Evolutionary conservation across 805 yeast genomes (phyloP).

Genomic region (Teunomyces atbi): DNA sequence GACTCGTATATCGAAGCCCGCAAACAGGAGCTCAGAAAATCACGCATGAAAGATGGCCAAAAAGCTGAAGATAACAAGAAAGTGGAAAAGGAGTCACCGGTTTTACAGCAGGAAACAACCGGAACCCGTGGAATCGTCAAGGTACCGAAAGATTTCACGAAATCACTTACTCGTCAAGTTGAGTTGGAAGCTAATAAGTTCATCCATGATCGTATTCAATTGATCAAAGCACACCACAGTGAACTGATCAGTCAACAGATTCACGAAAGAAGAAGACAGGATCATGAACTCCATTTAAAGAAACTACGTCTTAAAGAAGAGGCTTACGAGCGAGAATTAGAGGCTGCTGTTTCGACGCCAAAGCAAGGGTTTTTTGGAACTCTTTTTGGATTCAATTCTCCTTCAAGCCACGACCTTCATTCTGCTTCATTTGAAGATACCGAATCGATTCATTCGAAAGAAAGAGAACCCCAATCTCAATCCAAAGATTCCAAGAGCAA

Average conservation of each 20-base stretch:
- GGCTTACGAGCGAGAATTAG: conserved; percentile 33
- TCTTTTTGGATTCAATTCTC: conserved; percentile 24
- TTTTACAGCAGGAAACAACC: not conserved
- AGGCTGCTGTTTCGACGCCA: conserved; percentile 23
- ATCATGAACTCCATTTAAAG: conserved; percentile 36
- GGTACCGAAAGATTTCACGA: conserved; percentile 19
- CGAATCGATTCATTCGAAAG: not conserved
- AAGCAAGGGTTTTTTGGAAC: conserved; percentile 29
- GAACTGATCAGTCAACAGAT: conserved; percentile 36
- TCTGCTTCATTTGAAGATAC: not conserved
- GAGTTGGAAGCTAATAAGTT: conserved; percentile 38
- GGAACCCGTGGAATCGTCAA: conserved; percentile 8
- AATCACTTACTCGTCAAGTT: conserved; percentile 26
- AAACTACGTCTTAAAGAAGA: conserved; percentile 38
- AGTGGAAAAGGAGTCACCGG: not conserved
- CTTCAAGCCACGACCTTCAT: not conserved
- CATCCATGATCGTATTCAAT: conserved; percentile 38
- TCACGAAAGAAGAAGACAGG: conserved; percentile 37
- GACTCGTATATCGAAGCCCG: conserved; percentile 37
- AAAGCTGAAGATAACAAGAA: conserved; percentile 3
- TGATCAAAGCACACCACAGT: conserved; percentile 37
- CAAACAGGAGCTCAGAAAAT: conserved; percentile 20
- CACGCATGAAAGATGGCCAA: conserved; percentile 9
- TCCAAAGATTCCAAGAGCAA: conserved; percentile 7
- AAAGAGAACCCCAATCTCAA: not conserved